A percentile compares a stretch with the other conserved stretches of the same genome.
Conservation (phyloP, 2,329 filamentous ascomycete genomes). For the Fusarium dlaminii region DNA sequence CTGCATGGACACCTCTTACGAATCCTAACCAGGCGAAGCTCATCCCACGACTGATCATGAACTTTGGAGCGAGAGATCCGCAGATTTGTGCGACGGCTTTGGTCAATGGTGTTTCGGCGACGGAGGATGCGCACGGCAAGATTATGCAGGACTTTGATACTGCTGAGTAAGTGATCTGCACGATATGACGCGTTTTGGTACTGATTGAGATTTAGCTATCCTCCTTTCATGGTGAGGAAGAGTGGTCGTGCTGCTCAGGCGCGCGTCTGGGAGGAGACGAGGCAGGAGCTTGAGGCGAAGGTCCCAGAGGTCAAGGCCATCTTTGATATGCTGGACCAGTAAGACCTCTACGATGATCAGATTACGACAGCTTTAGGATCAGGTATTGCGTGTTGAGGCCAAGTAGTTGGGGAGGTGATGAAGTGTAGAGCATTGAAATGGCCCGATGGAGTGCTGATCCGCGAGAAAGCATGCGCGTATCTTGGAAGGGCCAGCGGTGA, state of each 20-base stretch:
- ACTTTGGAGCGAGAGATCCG: slow-evolving; percentile 49
- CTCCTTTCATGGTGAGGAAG: slow-evolving; percentile 49
- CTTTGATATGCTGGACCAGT: slow-evolving; percentile 31
- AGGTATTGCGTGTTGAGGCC: fast-evolving
- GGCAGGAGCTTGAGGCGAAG: slow-evolving; percentile 37
- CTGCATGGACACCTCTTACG: slow-evolving; percentile 51
- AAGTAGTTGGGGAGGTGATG: neutral
- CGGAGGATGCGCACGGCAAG: slow-evolving; percentile 46
- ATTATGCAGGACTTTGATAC: slow-evolving; percentile 52
- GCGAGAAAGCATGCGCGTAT: neutral
- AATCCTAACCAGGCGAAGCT: slow-evolving; percentile 48
- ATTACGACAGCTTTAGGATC: neutral
- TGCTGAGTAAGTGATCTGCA: slow-evolving; percentile 40
- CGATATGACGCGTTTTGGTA: neutral
- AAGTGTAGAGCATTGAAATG: too few relatives aligned
- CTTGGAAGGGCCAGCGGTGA: too few relatives aligned
- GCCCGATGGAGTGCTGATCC: neutral
- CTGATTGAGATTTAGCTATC: slow-evolving; percentile 40
- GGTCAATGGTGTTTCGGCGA: slow-evolving; percentile 49
- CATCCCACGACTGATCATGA: slow-evolving; percentile 51
- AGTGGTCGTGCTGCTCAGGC: slow-evolving; percentile 36
- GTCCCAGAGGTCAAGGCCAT: slow-evolving; percentile 38
- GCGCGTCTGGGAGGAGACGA: slow-evolving; percentile 40
- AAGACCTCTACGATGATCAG: neutral
- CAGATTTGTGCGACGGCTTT: slow-evolving; percentile 50